Conservation (phyloP, 192 early-diverging fungal species). For the Lunasporangiospora selenospora region DNA sequence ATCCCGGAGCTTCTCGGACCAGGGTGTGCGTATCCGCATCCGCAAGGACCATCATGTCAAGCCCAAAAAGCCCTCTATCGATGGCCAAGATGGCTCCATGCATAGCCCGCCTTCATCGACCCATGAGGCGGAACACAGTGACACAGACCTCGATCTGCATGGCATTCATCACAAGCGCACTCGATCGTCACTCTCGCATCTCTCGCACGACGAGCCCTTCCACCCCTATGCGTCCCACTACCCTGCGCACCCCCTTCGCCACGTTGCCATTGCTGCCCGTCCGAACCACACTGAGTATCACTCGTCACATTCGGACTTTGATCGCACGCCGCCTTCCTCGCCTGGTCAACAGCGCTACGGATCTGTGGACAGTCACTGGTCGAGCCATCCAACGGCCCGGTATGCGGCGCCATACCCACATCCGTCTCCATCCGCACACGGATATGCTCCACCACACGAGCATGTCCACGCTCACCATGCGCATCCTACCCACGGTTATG, state of each 20-base stretch:
- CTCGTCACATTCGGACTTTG: slow-evolving; percentile 13
- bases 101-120: slow-evolving; percentile 35
- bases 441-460: not conserved
- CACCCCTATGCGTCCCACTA: not conserved
- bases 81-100: slow-evolving; percentile 9
- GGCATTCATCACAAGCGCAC: slow-evolving; percentile 12
- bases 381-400: too few relatives aligned
- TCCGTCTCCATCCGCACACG: too few relatives aligned
- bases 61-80: slow-evolving; percentile 29
- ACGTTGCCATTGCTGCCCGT: slow-evolving; percentile 12
- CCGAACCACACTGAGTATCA: not conserved
- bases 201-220: not conserved
- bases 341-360: slow-evolving; percentile 20
- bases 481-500: slow-evolving; percentile 14
- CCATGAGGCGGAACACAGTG: slow-evolving; percentile 42
- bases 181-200: slow-evolving; percentile 1
- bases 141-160: slow-evolving; percentile 9
- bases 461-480: slow-evolving; percentile 1
- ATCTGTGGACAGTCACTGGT: too few relatives aligned
- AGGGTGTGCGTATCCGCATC: slow-evolving; percentile 93
- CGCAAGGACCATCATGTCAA: slow-evolving; percentile 77
- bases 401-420: too few relatives aligned
- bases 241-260: slow-evolving; percentile 2
- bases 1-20: slow-evolving; percentile 91
- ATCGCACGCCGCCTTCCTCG: slow-evolving; percentile 30